A percentile compares a stretch with the other conserved stretches of the same genome.
These are phyloP conservation scores for Auriscalpium microsporum DNA, from an alignment of 768 basidiomycete genomes.

Conservation along the genomic window DNA sequence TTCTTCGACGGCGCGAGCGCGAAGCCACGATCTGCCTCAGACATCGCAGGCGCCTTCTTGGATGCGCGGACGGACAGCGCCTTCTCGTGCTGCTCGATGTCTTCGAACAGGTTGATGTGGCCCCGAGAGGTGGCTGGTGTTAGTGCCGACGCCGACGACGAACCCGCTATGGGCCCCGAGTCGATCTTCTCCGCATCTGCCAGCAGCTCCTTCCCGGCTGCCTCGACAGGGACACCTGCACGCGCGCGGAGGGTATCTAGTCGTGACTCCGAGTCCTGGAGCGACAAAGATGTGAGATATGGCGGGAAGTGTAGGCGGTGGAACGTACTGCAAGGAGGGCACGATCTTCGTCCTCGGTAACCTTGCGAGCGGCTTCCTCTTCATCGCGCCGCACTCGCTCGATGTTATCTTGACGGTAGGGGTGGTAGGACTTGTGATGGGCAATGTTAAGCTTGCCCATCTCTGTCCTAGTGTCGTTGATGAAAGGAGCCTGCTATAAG, in stretches of 20 bases:
- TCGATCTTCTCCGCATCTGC: slow-evolving; percentile 5
- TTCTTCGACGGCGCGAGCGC: slow-evolving; percentile 66
- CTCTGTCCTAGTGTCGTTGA: too few relatives aligned
- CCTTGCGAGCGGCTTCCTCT: slow-evolving; percentile 61
- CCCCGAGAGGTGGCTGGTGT: slow-evolving; percentile 34
- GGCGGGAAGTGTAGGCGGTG: not conserved
- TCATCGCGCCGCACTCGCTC: slow-evolving; percentile 75
- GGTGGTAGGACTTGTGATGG: slow-evolving; percentile 88
- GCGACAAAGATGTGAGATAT: not conserved
- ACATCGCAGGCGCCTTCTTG: slow-evolving; percentile 23
- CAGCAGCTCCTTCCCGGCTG: not conserved
- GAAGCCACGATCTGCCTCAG: slow-evolving; percentile 61
- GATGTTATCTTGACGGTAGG: slow-evolving; percentile 78
- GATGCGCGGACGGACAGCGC: slow-evolving; percentile 39
- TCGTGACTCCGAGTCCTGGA: slow-evolving; percentile 74
- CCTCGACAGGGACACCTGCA: slow-evolving; percentile 36
- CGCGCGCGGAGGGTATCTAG: slow-evolving; percentile 55
- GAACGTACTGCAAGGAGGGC: slow-evolving; percentile 60
- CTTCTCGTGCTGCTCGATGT: slow-evolving; percentile 56
- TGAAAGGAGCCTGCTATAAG: too few relatives aligned
- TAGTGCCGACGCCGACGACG: slow-evolving; percentile 10
- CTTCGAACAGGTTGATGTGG: slow-evolving; percentile 81
- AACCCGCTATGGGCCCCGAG: not conserved
- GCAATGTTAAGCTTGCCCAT: slow-evolving; percentile 89
- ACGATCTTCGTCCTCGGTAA: slow-evolving; percentile 61